Percentiles rank a stretch among this genome's conserved stretches.
Conservation (phyloP, 345 rosid species). For the Citrus reticulata region DNA sequence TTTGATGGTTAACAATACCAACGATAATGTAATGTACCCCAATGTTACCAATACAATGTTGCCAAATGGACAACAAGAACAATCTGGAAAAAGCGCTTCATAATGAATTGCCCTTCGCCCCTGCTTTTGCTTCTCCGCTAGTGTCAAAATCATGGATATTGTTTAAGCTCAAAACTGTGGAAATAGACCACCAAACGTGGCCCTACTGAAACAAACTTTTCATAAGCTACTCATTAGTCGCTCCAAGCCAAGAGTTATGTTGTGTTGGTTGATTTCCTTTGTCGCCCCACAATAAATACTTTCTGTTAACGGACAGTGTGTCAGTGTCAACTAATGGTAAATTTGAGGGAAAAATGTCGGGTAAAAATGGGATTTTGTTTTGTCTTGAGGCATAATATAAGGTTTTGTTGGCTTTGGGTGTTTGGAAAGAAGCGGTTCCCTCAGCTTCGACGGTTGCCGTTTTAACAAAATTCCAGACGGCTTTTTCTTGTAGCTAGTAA, state of each 20-base stretch:
- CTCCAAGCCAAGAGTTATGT: background rate
- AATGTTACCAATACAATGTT: background rate
- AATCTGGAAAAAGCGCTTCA: background rate
- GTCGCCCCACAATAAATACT: background rate
- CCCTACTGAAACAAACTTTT: background rate
- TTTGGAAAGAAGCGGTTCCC: background rate
- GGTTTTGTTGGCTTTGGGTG: background rate
- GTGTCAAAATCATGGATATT: background rate
- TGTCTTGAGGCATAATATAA: background rate
- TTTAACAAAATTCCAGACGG: background rate
- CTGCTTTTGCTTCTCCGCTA: background rate
- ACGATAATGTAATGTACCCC: background rate
- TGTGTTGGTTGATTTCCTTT: background rate
- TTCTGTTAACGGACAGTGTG: too few relatives aligned
- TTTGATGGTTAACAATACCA: background rate
- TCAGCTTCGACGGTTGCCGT: slow-evolving; percentile 7
- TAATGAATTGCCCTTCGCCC: background rate
- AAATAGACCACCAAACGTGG: background rate
- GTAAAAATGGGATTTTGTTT: background rate
- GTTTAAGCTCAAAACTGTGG: background rate
- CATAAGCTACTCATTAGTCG: background rate
- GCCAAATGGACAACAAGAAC: background rate
- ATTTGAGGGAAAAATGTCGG: too few relatives aligned
- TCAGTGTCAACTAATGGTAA: background rate
- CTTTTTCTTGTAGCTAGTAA: background rate